phyloP scores from a whole-genome alignment of 2,329 filamentous ascomycete genomes.

The Aspergillus carbonarius region DNA sequence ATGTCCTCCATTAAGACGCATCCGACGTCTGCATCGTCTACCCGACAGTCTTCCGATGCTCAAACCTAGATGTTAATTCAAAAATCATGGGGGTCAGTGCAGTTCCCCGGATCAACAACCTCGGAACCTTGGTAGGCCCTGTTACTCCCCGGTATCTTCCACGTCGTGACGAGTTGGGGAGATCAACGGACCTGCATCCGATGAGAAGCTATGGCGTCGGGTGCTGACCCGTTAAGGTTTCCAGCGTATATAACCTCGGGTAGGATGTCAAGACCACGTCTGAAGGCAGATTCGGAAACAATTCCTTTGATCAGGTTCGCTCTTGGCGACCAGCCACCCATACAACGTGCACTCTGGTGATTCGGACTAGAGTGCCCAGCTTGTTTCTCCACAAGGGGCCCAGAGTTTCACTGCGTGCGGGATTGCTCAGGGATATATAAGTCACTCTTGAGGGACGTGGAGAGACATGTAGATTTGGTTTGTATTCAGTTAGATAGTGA shows the following conservation, averaged over 20 bases:
- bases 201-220: background rate
- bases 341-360: background rate
- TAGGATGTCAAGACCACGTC: background rate
- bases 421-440: background rate
- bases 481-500: background rate
- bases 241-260: slow-evolving; percentile 13
- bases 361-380: background rate
- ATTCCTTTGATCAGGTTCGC: background rate
- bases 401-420: background rate
- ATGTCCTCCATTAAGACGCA: background rate
- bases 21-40: background rate
- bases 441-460: too few species aligned
- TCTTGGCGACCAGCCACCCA: background rate
- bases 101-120: background rate
- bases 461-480: background rate
- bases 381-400: background rate
- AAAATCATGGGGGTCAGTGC: background rate
- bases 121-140: background rate
- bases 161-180: background rate
- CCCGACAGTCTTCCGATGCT: background rate
- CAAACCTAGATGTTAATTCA: background rate
- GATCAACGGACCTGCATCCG: background rate
- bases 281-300: slow-evolving; percentile 7
- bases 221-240: background rate
- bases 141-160: background rate